These are phyloP conservation scores for Trifolium fragiferum DNA, from an alignment of 306 rosid genomes.

Conservation along the genomic window DNA sequence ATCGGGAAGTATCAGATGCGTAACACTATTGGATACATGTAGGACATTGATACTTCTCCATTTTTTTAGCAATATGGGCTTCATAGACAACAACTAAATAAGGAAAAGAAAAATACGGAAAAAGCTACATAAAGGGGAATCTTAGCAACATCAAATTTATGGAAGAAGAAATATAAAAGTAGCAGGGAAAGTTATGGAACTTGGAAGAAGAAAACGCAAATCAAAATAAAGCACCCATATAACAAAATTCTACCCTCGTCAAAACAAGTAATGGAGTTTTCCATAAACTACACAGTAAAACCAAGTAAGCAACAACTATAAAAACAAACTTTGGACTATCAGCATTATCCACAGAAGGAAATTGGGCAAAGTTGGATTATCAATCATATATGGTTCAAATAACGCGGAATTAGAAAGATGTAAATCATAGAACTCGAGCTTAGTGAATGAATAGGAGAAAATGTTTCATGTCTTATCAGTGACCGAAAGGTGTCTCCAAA, in stretches of 20 bases:
- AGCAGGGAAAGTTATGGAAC: background rate
- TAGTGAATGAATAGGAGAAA: constrained; percentile 4
- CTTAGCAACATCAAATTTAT: too few relatives aligned
- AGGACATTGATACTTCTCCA: too few relatives aligned
- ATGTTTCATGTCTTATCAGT: constrained; percentile 5
- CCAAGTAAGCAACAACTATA: background rate
- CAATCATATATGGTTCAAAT: background rate
- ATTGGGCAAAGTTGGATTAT: background rate
- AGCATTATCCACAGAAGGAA: background rate
- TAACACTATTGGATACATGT: too few relatives aligned
- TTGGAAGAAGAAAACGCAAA: background rate
- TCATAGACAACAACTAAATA: too few relatives aligned
- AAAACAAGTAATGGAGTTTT: background rate
- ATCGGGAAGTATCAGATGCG: too few relatives aligned
- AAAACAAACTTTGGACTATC: too few relatives aligned
- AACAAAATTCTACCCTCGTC: background rate
- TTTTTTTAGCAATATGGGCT: too few relatives aligned
- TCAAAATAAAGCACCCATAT: too few relatives aligned
- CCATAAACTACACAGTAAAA: constrained; percentile 1
- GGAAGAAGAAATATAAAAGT: background rate
- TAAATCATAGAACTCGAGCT: constrained; percentile 5
- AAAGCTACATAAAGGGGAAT: too few relatives aligned
- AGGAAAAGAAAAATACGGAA: too few relatives aligned
- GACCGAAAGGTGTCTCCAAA: constrained; percentile 17
- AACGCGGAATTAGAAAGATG: background rate